These are phyloP conservation scores for Scheffersomyces lignicola DNA, from an alignment of 1,139 yeast genomes.

Conservation along the genomic window DNA sequence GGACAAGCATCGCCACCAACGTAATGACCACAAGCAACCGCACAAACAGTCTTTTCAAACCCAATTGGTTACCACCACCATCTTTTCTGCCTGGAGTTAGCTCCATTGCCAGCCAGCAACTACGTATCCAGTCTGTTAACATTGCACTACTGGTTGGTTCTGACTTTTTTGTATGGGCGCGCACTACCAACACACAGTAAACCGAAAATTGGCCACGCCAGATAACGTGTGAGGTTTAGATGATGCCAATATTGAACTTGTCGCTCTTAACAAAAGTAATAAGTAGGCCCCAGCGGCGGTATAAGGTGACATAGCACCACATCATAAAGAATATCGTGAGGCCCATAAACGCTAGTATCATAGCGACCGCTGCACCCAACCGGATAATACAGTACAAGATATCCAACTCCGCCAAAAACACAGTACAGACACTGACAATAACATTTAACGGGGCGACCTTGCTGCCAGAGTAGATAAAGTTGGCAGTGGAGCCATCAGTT, in stretches of 20 bases:
- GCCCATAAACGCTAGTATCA: slow-evolving; percentile 16
- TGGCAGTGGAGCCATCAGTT: slow-evolving; percentile 9
- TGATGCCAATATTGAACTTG: neutral
- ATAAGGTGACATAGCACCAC: slow-evolving; percentile 14
- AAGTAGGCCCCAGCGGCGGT: slow-evolving; percentile 13
- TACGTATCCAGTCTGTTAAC: too few species aligned
- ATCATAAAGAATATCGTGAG: slow-evolving; percentile 11
- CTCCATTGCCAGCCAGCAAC: too few species aligned
- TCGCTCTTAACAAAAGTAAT: slow-evolving; percentile 2
- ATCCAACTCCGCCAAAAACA: slow-evolving; percentile 20
- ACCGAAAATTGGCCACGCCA: too few species aligned
- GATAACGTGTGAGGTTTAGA: too few species aligned
- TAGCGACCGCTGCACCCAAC: slow-evolving; percentile 16
- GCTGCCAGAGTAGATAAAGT: slow-evolving; percentile 8
- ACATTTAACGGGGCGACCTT: slow-evolving; percentile 5
- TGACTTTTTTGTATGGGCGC: too few species aligned
- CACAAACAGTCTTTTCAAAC: too few species aligned
- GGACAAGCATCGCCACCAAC: neutral
- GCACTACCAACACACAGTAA: too few species aligned
- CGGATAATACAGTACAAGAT: slow-evolving; percentile 20
- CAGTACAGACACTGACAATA: slow-evolving; percentile 8
- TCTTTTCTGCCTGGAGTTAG: too few species aligned
- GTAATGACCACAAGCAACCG: neutral
- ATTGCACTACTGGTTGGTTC: too few species aligned
- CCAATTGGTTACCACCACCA: too few species aligned